Evolutionary conservation across 75 land plant species (phyloP), one percentile per base, ranked within the genome.

Genomic region (Pinus albicaulis): DNA sequence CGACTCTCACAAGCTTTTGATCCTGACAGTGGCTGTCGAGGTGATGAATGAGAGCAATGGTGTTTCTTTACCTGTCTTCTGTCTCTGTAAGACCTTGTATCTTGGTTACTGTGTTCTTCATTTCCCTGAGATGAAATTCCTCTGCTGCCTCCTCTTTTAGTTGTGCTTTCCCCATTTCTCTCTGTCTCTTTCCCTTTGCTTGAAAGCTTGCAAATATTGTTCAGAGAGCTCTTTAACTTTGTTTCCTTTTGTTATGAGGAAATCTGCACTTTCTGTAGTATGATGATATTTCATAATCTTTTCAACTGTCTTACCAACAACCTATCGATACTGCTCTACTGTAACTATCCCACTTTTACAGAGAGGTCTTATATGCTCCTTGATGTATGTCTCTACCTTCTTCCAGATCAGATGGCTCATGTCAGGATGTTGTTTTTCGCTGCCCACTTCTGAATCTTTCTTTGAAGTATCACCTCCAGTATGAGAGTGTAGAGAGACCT

Each of bases 181-280:
- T 28, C 1, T 28, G 19, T 56, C 76, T 31, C 55, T 72, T 55
- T 72, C 70, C 80, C 81, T 85, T 23, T 89, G 84, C 59, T 85
- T 78, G 17, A 88, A 88, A 57, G 89, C 80, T 73, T 93, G 91
- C n/a, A 93, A 86, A 82, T 98, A 98, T 69, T 98, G 98, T 41
- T 91, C 94, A 26, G 98, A 98, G 65, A 98, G 90, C 80, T 92
- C 93, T 77, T 91, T 98, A 82, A 98, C 99, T 82, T 92, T 98
- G 22, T 87, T 88, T 55, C 98, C 99, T 78, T 98, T 96, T 59
- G 82, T 80, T 64, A 98, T 91, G 24, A 98, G 90, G 68, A 98
- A 98, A 80, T 91, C 94, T 15, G 99, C 99, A 81, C 84, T 95
- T 72, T 81, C 87, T 11, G 85, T 94, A 52, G 87, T 82, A 20